phyloP scores from a whole-genome alignment of 2,329 filamentous ascomycete genomes.

The Conoideocrella luteorostrata region DNA sequence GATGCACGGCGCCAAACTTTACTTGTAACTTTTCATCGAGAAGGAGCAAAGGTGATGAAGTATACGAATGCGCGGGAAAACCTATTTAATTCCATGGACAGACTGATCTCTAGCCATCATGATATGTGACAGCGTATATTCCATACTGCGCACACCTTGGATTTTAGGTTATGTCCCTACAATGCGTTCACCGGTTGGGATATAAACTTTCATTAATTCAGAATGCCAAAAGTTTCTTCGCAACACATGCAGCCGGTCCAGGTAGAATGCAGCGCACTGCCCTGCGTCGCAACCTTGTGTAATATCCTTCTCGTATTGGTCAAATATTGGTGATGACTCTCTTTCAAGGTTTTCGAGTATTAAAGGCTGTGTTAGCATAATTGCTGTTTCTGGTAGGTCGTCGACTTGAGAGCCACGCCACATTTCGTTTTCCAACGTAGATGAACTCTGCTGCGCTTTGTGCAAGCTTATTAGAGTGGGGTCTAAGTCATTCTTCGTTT shows the following conservation, averaged over 20 bases:
- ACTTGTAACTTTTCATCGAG: no score
- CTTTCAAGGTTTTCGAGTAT: slow-evolving; percentile 19
- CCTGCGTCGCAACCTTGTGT: slow-evolving; percentile 14
- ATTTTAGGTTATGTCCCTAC: no score
- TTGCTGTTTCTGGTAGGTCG: slow-evolving; percentile 1
- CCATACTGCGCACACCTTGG: no score
- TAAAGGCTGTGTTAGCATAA: slow-evolving; percentile 20
- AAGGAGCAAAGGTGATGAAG: no score
- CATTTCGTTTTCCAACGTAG: neutral
- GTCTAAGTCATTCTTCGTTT: neutral
- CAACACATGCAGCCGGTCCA: slow-evolving; percentile 18
- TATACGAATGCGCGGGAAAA: no score
- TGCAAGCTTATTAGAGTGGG: no score
- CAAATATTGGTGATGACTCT: slow-evolving; percentile 20
- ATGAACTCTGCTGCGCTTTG: no score
- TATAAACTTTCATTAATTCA: slow-evolving; percentile 11
- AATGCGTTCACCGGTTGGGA: no score
- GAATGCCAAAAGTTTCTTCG: slow-evolving; percentile 25
- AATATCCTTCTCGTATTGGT: slow-evolving; percentile 27
- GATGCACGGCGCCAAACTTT: no score
- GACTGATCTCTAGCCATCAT: no score
- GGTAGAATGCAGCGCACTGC: slow-evolving; percentile 24
- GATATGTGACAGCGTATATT: no score
- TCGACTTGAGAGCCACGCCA: neutral
- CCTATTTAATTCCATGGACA: no score